Base-by-base conservation (phyloP, 495 filamentous ascomycete species). In the Articulospora tetracladia region DNA sequence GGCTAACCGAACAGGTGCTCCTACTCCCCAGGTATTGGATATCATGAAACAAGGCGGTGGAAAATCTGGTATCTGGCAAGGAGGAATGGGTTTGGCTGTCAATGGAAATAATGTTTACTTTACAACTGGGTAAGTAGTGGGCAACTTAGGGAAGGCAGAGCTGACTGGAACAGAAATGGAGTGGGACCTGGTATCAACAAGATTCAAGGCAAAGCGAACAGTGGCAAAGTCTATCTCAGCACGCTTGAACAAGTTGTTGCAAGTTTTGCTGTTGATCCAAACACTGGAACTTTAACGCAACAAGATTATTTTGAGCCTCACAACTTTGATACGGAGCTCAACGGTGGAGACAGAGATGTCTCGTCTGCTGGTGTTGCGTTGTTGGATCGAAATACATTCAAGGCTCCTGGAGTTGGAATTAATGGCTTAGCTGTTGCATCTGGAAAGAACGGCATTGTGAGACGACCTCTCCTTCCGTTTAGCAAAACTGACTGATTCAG, bases 61-160 rank as follows among this genome's bases (percentile, higher is more conserved):
- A 39, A 69, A 74, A 54, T 72, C 69, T 15, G 76, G 76, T 19
- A 72, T 79, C 49, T 78, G 74, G 76, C 68, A 70, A 68, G 68
- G 68, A 53, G 76, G 76, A 3, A 72, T 74, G 69, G 68, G 71
- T 10, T 11, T 77, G 1, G 66, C 74, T 22, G 68, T 68, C 17
- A 75, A 77, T 64, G 69, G 68, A 8, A 28, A 26, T 25, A 57
- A 60, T 32, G 46, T 77, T 28, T 78, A 77, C 62, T 66, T 69
- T 52, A 74, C 69, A 22, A 77, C 76, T 32, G 73, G 74, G 53
- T 55, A 55, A n/a, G 63, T 46, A 22, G 15, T 27, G 13, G 1
- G 41, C 66, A 69, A 2, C 22, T 20, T 20, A 48, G 17, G 7
- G 15, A 50, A 25, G 17, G 19, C 6, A 25, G 15, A 44, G 17